phyloP scores from a whole-genome alignment of 768 basidiomycete genomes.

The Cubamyces lactineus region DNA sequence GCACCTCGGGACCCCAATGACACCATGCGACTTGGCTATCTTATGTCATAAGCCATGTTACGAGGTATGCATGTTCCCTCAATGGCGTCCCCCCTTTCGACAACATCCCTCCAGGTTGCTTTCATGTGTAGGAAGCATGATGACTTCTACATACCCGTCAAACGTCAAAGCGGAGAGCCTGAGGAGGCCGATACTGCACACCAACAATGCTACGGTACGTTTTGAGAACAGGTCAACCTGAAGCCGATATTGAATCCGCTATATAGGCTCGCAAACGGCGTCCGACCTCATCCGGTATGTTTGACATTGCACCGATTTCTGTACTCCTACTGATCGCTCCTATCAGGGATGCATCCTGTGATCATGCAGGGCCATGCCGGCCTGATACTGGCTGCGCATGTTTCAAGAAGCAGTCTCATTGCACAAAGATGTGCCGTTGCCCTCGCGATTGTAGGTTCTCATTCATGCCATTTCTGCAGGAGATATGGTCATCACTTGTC shows the following conservation, averaged over 20 bases:
- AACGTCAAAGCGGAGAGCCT: background rate
- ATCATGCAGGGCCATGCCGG: slow-evolving; percentile 60
- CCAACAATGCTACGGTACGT: background rate
- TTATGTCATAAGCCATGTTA: slow-evolving; percentile 61
- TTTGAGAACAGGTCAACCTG: background rate
- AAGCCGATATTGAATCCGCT: background rate
- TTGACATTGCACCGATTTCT: no score
- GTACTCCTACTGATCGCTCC: background rate
- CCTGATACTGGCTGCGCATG: slow-evolving; percentile 50
- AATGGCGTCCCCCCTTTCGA: background rate
- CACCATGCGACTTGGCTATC: slow-evolving; percentile 57
- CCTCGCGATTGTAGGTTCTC: slow-evolving; percentile 47
- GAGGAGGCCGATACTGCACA: no score
- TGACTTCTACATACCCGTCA: background rate
- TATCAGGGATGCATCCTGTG: slow-evolving; percentile 37
- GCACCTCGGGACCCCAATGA: slow-evolving; percentile 46
- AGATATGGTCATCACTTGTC: background rate
- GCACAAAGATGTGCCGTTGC: slow-evolving; percentile 61
- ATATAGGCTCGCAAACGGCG: background rate
- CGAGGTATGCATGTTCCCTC: slow-evolving; percentile 45
- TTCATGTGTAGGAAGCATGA: background rate
- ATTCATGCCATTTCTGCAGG: background rate
- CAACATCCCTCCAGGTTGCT: background rate
- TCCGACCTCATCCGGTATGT: slow-evolving; percentile 1
- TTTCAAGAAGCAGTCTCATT: slow-evolving; percentile 51